Conservation (phyloP, 208 protist species). For the Leishmania tarentolae region DNA sequence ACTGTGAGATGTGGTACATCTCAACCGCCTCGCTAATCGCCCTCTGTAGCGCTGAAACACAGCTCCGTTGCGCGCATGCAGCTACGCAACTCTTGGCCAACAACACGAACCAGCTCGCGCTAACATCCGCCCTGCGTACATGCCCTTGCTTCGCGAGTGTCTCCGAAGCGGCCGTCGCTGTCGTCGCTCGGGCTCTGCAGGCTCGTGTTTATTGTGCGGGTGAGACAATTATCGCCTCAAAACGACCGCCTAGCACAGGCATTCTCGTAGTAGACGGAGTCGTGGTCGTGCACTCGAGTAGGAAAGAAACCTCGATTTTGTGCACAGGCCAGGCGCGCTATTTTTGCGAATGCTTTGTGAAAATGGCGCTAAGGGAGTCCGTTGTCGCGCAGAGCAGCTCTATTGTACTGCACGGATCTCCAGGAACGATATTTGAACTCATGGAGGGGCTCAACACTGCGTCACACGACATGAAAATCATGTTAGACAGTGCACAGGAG, state of each 20-base stretch:
- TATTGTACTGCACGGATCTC: slow-evolving; percentile 44
- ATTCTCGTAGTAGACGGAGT: slow-evolving; percentile 37
- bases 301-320: slow-evolving; percentile 3
- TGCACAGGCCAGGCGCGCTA: slow-evolving; percentile 36
- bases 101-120: slow-evolving; percentile 8
- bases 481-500: slow-evolving; percentile 33
- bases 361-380: slow-evolving; percentile 28
- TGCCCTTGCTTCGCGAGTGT: slow-evolving; percentile 44
- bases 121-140: slow-evolving; percentile 32
- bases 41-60: slow-evolving; percentile 34
- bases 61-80: slow-evolving; percentile 31
- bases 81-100: slow-evolving; percentile 28
- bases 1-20: slow-evolving; percentile 70
- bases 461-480: slow-evolving; percentile 21
- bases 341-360: slow-evolving; percentile 59
- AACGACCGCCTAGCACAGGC: slow-evolving; percentile 27
- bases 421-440: slow-evolving; percentile 36
- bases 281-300: slow-evolving; percentile 17
- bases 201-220: slow-evolving; percentile 43
- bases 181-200: slow-evolving; percentile 36
- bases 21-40: slow-evolving; percentile 23
- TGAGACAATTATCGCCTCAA: slow-evolving; percentile 33
- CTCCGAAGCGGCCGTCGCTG: slow-evolving; percentile 29
- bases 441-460: slow-evolving; percentile 17
- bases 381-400: slow-evolving; percentile 42